These are phyloP conservation scores for Podaxis sp. DNA, from an alignment of 768 basidiomycete genomes.

Conservation along the genomic window DNA sequence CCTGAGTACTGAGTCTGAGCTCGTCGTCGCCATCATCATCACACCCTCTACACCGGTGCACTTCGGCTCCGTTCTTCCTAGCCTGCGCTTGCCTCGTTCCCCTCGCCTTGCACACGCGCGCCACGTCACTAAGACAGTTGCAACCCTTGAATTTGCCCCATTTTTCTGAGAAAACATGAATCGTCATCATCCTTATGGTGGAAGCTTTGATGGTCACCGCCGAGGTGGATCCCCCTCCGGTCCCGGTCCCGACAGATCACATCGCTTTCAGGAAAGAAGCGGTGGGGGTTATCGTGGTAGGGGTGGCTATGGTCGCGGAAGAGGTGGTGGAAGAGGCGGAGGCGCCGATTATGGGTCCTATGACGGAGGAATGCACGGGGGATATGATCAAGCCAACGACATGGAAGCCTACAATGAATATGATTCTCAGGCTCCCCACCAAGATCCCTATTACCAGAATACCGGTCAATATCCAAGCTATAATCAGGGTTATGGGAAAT, in stretches of 20 bases:
- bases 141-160: slow-evolving; percentile 20
- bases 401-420: slow-evolving; percentile 70
- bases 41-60: slow-evolving; percentile 17
- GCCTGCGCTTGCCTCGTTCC: slow-evolving; percentile 16
- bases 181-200: slow-evolving; percentile 87
- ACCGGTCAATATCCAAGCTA: slow-evolving; percentile 53
- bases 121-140: slow-evolving; percentile 34
- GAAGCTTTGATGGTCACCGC: slow-evolving; percentile 57
- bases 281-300: slow-evolving; percentile 48
- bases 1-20: slow-evolving; percentile 29
- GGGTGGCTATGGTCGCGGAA: slow-evolving; percentile 56
- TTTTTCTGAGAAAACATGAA: slow-evolving; percentile 57
- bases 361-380: slow-evolving; percentile 36
- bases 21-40: neutral
- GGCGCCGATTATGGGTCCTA: slow-evolving; percentile 50
- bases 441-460: slow-evolving; percentile 71
- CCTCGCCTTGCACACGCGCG: slow-evolving; percentile 13
- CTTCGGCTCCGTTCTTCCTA: neutral
- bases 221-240: slow-evolving; percentile 66
- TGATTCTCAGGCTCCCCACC: slow-evolving; percentile 50
- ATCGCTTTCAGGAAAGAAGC: slow-evolving; percentile 60
- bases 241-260: slow-evolving; percentile 73
- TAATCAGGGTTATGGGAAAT: slow-evolving; percentile 61
- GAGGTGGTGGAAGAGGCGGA: slow-evolving; percentile 49
- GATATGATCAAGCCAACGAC: slow-evolving; percentile 56